Percentiles rank a stretch among this genome's conserved stretches.
Evolutionary conservation across 306 rosid genomes (phyloP).

Genomic region (Alnus glutinosa): DNA sequence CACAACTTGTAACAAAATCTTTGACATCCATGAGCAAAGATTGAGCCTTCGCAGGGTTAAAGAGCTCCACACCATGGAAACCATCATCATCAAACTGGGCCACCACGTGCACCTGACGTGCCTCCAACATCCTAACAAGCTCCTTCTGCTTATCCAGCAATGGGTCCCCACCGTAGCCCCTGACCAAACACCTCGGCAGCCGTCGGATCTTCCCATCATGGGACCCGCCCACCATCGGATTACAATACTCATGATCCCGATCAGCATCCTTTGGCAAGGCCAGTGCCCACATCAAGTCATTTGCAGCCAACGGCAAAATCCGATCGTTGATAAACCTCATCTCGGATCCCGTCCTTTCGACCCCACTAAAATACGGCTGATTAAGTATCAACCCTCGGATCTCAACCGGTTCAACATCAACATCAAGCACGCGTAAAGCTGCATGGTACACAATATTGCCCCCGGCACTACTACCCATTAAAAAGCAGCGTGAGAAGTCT

Average conservation of each 20-base stretch:
- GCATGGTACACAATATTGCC: slow-evolving; percentile 61
- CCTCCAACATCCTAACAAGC: slow-evolving; percentile 40
- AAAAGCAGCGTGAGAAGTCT: slow-evolving; percentile 44
- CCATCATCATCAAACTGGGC: slow-evolving; percentile 44
- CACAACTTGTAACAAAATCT: slow-evolving; percentile 32
- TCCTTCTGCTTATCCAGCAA: slow-evolving; percentile 61
- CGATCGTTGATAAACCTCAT: slow-evolving; percentile 37
- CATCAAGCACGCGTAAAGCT: slow-evolving; percentile 46
- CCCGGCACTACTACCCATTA: slow-evolving; percentile 74
- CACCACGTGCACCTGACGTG: slow-evolving; percentile 55
- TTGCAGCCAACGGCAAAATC: slow-evolving; percentile 46
- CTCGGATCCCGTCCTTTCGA: slow-evolving; percentile 53
- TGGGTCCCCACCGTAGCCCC: slow-evolving; percentile 66
- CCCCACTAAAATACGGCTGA: slow-evolving; percentile 56
- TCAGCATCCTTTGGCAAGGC: slow-evolving; percentile 57
- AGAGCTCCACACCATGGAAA: slow-evolving; percentile 63
- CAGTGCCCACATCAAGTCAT: slow-evolving; percentile 65
- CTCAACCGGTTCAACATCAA: slow-evolving; percentile 39
- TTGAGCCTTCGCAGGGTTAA: slow-evolving; percentile 40
- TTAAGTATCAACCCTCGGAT: slow-evolving; percentile 57
- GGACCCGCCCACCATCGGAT: slow-evolving; percentile 34
- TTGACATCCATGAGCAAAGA: slow-evolving; percentile 17
- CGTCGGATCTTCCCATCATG: slow-evolving; percentile 48
- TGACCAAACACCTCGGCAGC: slow-evolving; percentile 48
- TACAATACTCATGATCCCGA: slow-evolving; percentile 64